Evolutionary conservation across 129 eudicot species (phyloP).

Genomic region (Ambrosia artemisiifolia): DNA sequence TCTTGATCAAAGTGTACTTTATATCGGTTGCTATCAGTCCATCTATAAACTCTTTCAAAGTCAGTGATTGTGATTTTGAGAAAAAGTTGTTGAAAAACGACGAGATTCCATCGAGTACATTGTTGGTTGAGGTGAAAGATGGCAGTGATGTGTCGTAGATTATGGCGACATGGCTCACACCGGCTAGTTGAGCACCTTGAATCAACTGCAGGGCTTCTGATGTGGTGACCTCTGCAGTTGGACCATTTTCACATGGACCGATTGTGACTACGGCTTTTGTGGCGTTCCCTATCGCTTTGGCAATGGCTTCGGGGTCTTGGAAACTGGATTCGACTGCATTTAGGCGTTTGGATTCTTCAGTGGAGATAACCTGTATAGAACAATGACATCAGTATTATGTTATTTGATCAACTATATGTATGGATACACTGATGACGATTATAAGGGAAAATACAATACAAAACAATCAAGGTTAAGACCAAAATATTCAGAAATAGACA

Average conservation of each 20-base stretch:
- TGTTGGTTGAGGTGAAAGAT: slow-evolving; percentile 53
- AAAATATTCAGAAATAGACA: too few relatives aligned
- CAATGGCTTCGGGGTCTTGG: slow-evolving; percentile 82
- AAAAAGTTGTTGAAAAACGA: slow-evolving; percentile 77
- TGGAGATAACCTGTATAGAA: slow-evolving; percentile 65
- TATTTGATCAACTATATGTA: too few relatives aligned
- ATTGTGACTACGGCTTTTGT: slow-evolving; percentile 87
- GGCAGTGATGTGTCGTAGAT: slow-evolving; percentile 55
- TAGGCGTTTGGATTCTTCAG: slow-evolving; percentile 77
- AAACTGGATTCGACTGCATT: slow-evolving; percentile 83
- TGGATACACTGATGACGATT: too few relatives aligned
- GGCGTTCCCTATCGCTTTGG: slow-evolving; percentile 93
- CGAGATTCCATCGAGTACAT: slow-evolving; percentile 73
- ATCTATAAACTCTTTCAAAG: slow-evolving; percentile 64
- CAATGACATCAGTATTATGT: too few relatives aligned
- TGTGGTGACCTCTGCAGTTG: slow-evolving; percentile 53
- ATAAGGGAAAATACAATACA: too few relatives aligned
- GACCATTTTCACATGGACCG: slow-evolving; percentile 72
- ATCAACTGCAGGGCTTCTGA: slow-evolving; percentile 73
- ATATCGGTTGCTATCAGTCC: slow-evolving; percentile 63
- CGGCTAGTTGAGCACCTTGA: slow-evolving; percentile 83
- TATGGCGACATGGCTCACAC: slow-evolving; percentile 71
- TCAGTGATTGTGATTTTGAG: slow-evolving; percentile 57
- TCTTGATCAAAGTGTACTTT: slow-evolving; percentile 78
- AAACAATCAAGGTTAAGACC: too few relatives aligned